Evolutionary conservation across 495 filamentous ascomycete genomes (phyloP).

Genomic region (Xylaria longipes): DNA sequence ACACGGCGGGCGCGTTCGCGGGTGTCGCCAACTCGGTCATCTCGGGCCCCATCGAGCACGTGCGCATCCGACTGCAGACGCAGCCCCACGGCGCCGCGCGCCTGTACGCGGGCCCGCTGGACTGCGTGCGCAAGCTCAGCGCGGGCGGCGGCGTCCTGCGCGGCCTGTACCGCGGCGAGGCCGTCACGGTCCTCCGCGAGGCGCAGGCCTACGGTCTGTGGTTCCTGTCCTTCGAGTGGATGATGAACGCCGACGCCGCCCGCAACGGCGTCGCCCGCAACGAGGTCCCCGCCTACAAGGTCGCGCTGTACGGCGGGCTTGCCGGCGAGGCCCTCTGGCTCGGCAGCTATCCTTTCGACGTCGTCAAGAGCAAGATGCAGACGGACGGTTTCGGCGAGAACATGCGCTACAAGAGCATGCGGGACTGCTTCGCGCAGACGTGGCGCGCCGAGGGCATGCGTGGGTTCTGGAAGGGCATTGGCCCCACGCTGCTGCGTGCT

Average conservation of each 20-base stretch:
- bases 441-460: slow-evolving; percentile 75
- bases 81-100: slow-evolving; percentile 84
- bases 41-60: slow-evolving; percentile 93
- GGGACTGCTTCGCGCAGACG: slow-evolving; percentile 87
- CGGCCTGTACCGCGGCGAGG: slow-evolving; percentile 85
- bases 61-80: slow-evolving; percentile 96
- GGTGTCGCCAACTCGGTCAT: slow-evolving; percentile 89
- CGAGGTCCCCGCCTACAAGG: slow-evolving; percentile 80
- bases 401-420: slow-evolving; percentile 79
- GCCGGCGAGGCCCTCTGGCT: slow-evolving; percentile 96
- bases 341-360: slow-evolving; percentile 91
- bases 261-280: slow-evolving; percentile 75
- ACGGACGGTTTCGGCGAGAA: slow-evolving; percentile 79
- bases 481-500: slow-evolving; percentile 89
- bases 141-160: slow-evolving; percentile 64
- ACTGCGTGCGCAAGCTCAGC: slow-evolving; percentile 87
- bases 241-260: slow-evolving; percentile 88
- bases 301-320: slow-evolving; percentile 90
- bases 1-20: slow-evolving; percentile 86
- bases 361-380: slow-evolving; percentile 99
- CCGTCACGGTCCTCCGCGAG: slow-evolving; percentile 86
- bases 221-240: slow-evolving; percentile 93
- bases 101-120: slow-evolving; percentile 83
- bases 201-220: slow-evolving; percentile 93
- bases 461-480: slow-evolving; percentile 97